Conservation (phyloP, 1,284 basidiomycete genomes). For the Pyrrhoderma noxium region DNA sequence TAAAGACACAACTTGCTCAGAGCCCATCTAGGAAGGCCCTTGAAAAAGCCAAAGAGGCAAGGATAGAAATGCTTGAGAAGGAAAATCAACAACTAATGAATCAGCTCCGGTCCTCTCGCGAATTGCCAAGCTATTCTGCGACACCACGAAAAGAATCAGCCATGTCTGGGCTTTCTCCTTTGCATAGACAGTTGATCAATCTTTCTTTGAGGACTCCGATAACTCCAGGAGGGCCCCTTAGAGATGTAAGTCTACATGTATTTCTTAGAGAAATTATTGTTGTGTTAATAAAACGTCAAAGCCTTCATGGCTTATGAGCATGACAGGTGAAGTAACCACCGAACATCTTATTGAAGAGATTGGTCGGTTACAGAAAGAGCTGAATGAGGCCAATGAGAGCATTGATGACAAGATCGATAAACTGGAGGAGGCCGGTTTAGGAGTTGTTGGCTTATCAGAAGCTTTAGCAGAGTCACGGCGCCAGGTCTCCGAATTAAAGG, state of each 20-base stretch:
- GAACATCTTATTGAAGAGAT: slow-evolving; percentile 60
- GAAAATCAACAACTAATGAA: slow-evolving; percentile 71
- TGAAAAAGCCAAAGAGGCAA: slow-evolving; percentile 63
- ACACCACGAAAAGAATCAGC: slow-evolving; percentile 52
- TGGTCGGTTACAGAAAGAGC: slow-evolving; percentile 56
- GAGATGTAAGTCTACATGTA: slow-evolving; percentile 48
- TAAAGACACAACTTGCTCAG: slow-evolving; percentile 61
- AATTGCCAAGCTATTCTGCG: slow-evolving; percentile 35
- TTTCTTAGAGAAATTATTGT: background rate
- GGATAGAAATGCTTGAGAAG: slow-evolving; percentile 65
- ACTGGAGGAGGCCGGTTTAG: slow-evolving; percentile 69
- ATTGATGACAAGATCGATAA: slow-evolving; percentile 81
- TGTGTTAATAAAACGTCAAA: background rate
- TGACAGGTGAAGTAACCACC: slow-evolving; percentile 41
- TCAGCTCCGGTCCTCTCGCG: slow-evolving; percentile 50
- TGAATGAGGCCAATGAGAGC: slow-evolving; percentile 70
- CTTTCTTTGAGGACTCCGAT: slow-evolving; percentile 61
- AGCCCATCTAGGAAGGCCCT: slow-evolving; percentile 71
- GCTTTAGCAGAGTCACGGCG: slow-evolving; percentile 63
- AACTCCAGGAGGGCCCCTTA: slow-evolving; percentile 69
- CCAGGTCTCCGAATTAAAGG: slow-evolving; percentile 51
- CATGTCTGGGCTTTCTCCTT: slow-evolving; percentile 56
- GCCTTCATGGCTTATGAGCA: slow-evolving; percentile 67
- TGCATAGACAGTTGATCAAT: slow-evolving; percentile 61
- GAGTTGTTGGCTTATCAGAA: slow-evolving; percentile 58